Evolutionary conservation across 2,329 filamentous ascomycete genomes (phyloP).

Genomic region (Colletotrichum caudatum): DNA sequence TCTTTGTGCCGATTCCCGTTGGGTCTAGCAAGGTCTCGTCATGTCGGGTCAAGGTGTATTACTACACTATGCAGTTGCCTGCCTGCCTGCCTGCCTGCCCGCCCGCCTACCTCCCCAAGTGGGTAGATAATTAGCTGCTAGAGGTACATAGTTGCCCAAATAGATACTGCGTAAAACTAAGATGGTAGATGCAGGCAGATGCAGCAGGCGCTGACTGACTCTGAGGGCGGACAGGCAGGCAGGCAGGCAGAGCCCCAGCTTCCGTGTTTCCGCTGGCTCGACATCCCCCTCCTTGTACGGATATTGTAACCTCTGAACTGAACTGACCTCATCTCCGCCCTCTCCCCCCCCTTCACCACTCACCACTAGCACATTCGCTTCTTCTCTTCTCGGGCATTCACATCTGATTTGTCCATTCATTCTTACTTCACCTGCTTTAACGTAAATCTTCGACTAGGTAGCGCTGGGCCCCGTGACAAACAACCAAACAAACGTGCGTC

Average conservation of each 20-base stretch:
- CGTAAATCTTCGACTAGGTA: constrained; percentile 10
- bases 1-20: constrained; percentile 10
- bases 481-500: not conserved
- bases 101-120: too few species aligned
- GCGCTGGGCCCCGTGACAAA: constrained; percentile 8
- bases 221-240: not conserved
- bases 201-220: not conserved
- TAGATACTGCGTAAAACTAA: not conserved
- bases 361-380: not conserved
- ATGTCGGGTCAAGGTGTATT: not conserved
- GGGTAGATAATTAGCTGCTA: too few species aligned
- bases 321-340: not conserved
- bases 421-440: not conserved
- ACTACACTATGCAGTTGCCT: too few species aligned
- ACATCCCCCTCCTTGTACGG: not conserved
- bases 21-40: constrained; percentile 11
- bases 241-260: constrained; percentile 29
- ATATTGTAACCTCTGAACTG: too few species aligned
- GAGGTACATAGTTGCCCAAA: too few species aligned
- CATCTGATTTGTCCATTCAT: not conserved
- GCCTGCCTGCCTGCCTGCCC: too few species aligned
- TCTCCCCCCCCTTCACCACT: not conserved
- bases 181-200: not conserved
- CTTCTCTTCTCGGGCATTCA: not conserved
- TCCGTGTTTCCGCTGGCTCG: constrained; percentile 4